Base-by-base conservation (phyloP, 768 basidiomycete species). In the Calocera cornea region DNA sequence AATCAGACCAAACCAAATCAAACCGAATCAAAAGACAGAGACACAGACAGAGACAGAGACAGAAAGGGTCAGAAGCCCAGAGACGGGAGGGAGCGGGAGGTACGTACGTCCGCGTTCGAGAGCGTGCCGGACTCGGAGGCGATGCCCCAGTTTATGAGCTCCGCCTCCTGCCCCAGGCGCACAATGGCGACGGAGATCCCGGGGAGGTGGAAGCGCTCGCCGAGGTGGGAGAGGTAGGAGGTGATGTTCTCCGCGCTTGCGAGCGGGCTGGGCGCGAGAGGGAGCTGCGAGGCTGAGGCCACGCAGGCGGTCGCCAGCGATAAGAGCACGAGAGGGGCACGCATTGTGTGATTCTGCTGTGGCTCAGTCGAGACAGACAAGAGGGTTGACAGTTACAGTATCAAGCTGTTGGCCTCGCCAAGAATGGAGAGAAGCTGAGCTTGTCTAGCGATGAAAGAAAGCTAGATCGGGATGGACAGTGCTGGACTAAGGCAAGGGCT, bases 121-220 rank as follows among this genome's bases (percentile, higher is more conserved):
- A 68, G 27, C 17, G 76, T 75, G 0, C 75, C 76, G 2, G 73
- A 73, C 68, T 81, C 80, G 2, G 76, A 75, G 24, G 71, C 73
- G 22, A 73, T 72, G 3, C 79, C 80, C 75, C 76, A 80, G 0
- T 73, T 50, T 19, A 68, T 74, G 38, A 72, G 75, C 66, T 79
- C 76, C 11, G 73, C 67, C 27, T 69, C 47, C 2, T 74, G 75
- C 24, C 74, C 33, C 38, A 70, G 71, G 7, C 69, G 68, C 7
- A 77, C 66, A 60, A 79, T 50, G 1, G 72, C 74, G 31, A 78
- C 40, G 0, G 77, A 75, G 17, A 78, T 65, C 1, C 78, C 77
- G 5, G 71, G 72, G 44, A 77, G 70, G 41, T 75, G 75, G n/a
- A 40, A 64, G 16, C 41, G 22, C n/a, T 64, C 17, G 14, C 34